These are phyloP conservation scores for Poa pratensis DNA, from an alignment of 176 grass and related monocot species.

Conservation along the genomic window DNA sequence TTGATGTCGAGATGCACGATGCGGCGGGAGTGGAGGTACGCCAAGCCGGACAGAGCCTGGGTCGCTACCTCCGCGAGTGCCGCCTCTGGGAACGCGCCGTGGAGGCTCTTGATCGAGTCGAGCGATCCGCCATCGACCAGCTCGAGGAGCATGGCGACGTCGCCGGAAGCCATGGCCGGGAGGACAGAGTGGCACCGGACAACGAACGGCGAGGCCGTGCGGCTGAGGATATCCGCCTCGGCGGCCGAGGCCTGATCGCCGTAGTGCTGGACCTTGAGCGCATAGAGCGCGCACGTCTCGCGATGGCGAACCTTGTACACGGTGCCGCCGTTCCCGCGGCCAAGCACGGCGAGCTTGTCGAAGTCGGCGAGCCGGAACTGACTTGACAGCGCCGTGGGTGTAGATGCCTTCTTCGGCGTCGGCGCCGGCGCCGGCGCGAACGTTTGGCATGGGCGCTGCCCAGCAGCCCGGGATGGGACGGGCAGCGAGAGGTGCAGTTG, in stretches of 20 bases:
- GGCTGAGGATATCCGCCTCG: slow-evolving; percentile 57
- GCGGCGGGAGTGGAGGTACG: slow-evolving; percentile 54
- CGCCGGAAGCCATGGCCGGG: slow-evolving; percentile 28
- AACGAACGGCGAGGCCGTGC: slow-evolving; percentile 54
- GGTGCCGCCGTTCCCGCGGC: slow-evolving; percentile 58
- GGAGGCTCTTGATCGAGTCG: neutral
- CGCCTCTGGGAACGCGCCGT: slow-evolving; percentile 45
- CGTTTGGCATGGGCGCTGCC: neutral
- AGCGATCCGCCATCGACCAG: slow-evolving; percentile 56
- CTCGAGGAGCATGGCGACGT: slow-evolving; percentile 53
- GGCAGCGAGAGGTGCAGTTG: slow-evolving; percentile 47
- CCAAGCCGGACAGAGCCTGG: slow-evolving; percentile 57
- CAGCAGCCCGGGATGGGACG: slow-evolving; percentile 39
- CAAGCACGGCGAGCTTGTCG: slow-evolving; percentile 51
- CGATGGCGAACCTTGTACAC: slow-evolving; percentile 69
- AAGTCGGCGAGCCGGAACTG: slow-evolving; percentile 55
- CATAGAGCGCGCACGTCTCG: slow-evolving; percentile 52
- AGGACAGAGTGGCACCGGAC: slow-evolving; percentile 58
- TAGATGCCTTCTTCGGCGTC: neutral
- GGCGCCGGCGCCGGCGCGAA: neutral
- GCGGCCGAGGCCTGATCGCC: slow-evolving; percentile 25
- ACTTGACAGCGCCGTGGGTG: neutral
- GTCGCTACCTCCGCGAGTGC: slow-evolving; percentile 49
- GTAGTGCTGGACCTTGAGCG: slow-evolving; percentile 53
- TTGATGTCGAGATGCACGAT: slow-evolving; percentile 68